phyloP scores from a whole-genome alignment of 129 eudicot genomes.

The Centrapalus pauciflorus region DNA sequence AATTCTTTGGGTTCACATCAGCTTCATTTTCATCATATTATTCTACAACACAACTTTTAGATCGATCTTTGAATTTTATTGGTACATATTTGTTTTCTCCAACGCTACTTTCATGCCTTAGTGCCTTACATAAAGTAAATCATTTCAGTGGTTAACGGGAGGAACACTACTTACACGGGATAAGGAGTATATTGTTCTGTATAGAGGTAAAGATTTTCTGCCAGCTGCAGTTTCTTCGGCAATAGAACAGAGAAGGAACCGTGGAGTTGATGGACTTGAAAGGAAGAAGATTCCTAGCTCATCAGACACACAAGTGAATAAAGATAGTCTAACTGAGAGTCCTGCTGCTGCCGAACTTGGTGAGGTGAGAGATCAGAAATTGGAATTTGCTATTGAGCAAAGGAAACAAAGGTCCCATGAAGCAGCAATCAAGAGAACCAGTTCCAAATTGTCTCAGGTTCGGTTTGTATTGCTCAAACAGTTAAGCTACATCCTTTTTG shows the following conservation, averaged over 20 bases:
- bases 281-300: constrained; percentile 20
- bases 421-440: constrained; percentile 48
- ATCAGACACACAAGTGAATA: constrained; percentile 15
- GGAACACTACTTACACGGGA: constrained; percentile 80
- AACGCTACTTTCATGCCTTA: constrained; percentile 5
- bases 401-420: constrained; percentile 50
- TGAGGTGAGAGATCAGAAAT: constrained; percentile 26
- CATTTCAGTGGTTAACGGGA: constrained; percentile 75
- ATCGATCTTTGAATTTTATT: not conserved
- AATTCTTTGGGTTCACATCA: not conserved
- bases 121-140: constrained; percentile 4
- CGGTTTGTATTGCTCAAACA: constrained; percentile 13
- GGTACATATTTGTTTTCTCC: not conserved
- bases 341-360: constrained; percentile 26
- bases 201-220: constrained; percentile 92
- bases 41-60: not conserved
- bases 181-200: constrained; percentile 66
- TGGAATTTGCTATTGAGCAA: constrained; percentile 28
- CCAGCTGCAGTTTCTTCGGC: constrained; percentile 88
- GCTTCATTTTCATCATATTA: constrained; percentile 7
- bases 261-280: constrained; percentile 29
- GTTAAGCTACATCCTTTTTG: not conserved
- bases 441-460: constrained; percentile 61
- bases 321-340: constrained; percentile 9
- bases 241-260: constrained; percentile 63